A percentile compares a stretch with the other conserved stretches of the same genome.
Evolutionary conservation across 805 yeast species (phyloP).

Genomic region (Candida vartiovaarae): DNA sequence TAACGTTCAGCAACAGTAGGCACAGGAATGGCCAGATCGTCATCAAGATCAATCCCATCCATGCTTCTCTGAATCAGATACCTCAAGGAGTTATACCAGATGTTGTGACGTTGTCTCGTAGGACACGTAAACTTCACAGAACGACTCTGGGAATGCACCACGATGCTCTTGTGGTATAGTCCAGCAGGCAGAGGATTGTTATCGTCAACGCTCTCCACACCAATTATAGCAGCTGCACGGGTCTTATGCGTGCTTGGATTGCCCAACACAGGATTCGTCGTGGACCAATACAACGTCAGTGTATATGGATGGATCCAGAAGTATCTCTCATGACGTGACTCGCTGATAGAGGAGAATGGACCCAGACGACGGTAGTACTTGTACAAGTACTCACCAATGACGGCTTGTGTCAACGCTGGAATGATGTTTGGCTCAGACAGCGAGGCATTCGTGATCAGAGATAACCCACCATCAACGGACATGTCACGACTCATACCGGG

Average conservation of each 20-base stretch:
- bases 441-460: constrained; percentile 51
- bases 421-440: constrained; percentile 65
- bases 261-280: constrained; percentile 65
- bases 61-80: constrained; percentile 63
- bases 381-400: constrained; percentile 84
- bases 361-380: constrained; percentile 79
- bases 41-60: constrained; percentile 45
- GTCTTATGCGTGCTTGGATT: constrained; percentile 63
- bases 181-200: constrained; percentile 88
- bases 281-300: constrained; percentile 84
- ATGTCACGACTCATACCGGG: constrained; percentile 15
- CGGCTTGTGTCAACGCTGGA: constrained; percentile 85
- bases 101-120: constrained; percentile 78
- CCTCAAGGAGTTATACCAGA: constrained; percentile 82
- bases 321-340: constrained; percentile 80
- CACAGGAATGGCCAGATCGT: constrained; percentile 20
- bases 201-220: constrained; percentile 77
- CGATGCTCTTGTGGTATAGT: constrained; percentile 73
- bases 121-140: constrained; percentile 79
- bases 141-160: constrained; percentile 58
- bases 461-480: constrained; percentile 30
- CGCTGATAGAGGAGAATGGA: constrained; percentile 63
- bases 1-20: not conserved
- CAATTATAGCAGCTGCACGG: constrained; percentile 70
- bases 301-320: constrained; percentile 98